phyloP scores from a whole-genome alignment of 164 flowering plant species.

The Magnolia sinica region DNA sequence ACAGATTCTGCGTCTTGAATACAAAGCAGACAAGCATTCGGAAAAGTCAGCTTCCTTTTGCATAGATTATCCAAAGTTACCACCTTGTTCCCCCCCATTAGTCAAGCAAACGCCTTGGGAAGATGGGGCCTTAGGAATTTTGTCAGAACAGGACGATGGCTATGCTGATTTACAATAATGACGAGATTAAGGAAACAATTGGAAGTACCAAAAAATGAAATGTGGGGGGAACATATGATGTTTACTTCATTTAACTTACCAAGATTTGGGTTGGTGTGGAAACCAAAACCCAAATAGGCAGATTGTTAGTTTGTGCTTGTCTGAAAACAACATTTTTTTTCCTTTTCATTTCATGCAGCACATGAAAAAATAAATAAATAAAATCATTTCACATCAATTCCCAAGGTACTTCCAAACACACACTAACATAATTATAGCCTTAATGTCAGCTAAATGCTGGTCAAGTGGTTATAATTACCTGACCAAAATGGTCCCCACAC shows the following conservation, averaged over 20 bases:
- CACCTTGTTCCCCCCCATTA: no score
- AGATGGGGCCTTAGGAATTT: background rate
- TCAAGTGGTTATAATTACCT: slow-evolving; percentile 38
- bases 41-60: no score
- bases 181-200: background rate
- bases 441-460: slow-evolving; percentile 1
- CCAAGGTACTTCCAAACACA: background rate
- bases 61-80: no score
- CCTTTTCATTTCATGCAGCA: no score
- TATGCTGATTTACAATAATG: background rate
- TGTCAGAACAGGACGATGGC: background rate
- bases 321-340: background rate
- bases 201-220: background rate
- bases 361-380: no score
- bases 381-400: no score
- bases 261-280: background rate
- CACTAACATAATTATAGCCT: background rate
- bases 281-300: background rate
- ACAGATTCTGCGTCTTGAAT: no score
- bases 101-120: background rate
- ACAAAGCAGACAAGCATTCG: no score
- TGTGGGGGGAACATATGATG: background rate
- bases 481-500: slow-evolving; percentile 99
- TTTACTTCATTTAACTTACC: background rate
- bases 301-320: background rate